phyloP scores from a whole-genome alignment of 345 rosid genomes.

The Salix brachista region DNA sequence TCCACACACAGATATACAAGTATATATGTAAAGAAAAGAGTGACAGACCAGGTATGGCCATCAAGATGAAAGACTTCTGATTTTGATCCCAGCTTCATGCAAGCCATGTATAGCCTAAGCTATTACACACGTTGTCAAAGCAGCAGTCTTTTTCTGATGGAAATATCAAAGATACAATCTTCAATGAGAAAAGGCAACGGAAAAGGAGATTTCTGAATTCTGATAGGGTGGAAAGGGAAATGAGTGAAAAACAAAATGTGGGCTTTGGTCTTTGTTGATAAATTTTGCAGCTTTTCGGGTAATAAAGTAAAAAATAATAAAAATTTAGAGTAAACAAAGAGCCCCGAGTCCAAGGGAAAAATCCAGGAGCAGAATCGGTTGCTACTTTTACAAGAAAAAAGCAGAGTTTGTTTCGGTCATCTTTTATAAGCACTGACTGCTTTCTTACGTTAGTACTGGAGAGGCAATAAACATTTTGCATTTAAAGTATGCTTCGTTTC shows the following conservation, averaged over 20 bases:
- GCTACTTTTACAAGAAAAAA: slow-evolving; percentile 35
- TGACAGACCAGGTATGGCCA: slow-evolving; percentile 58
- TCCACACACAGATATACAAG: background rate
- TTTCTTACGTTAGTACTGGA: background rate
- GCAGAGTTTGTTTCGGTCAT: slow-evolving; percentile 9
- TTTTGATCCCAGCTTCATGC: slow-evolving; percentile 90
- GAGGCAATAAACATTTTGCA: background rate
- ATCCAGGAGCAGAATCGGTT: slow-evolving; percentile 42
- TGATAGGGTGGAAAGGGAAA: background rate
- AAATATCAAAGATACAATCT: background rate
- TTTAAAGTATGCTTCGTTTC: background rate
- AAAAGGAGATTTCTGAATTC: slow-evolving; percentile 13
- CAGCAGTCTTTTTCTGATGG: background rate
- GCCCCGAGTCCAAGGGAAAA: slow-evolving; percentile 65
- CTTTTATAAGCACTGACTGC: background rate
- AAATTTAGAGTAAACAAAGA: background rate
- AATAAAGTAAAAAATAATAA: background rate
- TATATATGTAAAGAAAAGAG: background rate
- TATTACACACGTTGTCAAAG: slow-evolving; percentile 9
- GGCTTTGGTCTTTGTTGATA: background rate
- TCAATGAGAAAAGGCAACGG: background rate
- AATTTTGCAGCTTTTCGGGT: slow-evolving; percentile 12
- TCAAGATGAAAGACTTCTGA: slow-evolving; percentile 69
- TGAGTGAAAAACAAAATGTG: background rate
- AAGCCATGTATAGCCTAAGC: slow-evolving; percentile 47